Conservation (phyloP, 2,329 filamentous ascomycete species). For the Lasiodiplodia sp. region DNA sequence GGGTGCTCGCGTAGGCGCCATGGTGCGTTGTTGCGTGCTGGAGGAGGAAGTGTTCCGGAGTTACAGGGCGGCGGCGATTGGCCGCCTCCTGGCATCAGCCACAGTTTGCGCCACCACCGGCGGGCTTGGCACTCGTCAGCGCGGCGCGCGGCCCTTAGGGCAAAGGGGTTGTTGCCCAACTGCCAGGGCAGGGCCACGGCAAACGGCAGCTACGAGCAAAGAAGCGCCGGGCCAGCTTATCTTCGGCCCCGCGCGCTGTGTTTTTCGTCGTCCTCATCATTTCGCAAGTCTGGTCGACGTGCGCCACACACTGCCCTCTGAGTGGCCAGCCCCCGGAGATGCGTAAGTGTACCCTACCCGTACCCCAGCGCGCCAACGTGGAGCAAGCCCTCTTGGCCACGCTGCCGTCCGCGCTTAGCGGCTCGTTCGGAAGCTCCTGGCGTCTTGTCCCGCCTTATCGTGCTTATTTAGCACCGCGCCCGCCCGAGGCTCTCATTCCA, state of each 20-base stretch:
- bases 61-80: background rate
- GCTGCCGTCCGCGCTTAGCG: conserved; percentile 18
- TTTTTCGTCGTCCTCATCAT: background rate
- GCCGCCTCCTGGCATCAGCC: background rate
- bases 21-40: background rate
- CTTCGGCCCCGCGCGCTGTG: background rate
- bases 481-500: conserved; percentile 11
- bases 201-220: conserved; percentile 17
- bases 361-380: conserved; percentile 24
- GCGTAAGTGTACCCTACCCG: conserved; percentile 25
- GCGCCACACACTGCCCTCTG: conserved; percentile 23
- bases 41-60: background rate
- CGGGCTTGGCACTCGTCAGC: conserved; percentile 7
- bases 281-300: conserved; percentile 14
- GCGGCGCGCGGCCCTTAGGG: background rate
- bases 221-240: background rate
- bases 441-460: conserved; percentile 17
- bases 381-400: conserved; percentile 27
- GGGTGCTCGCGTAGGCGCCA: background rate
- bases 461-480: conserved; percentile 20
- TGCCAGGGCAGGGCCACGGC: conserved; percentile 11
- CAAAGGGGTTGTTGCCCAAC: conserved; percentile 18
- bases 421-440: conserved; percentile 22
- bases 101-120: background rate
- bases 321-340: conserved; percentile 26